A percentile compares a stretch with the other conserved stretches of the same genome.
Evolutionary conservation across 2,329 filamentous ascomycete genomes (phyloP).

Genomic region (Mycosphaerelloides madeirae): DNA sequence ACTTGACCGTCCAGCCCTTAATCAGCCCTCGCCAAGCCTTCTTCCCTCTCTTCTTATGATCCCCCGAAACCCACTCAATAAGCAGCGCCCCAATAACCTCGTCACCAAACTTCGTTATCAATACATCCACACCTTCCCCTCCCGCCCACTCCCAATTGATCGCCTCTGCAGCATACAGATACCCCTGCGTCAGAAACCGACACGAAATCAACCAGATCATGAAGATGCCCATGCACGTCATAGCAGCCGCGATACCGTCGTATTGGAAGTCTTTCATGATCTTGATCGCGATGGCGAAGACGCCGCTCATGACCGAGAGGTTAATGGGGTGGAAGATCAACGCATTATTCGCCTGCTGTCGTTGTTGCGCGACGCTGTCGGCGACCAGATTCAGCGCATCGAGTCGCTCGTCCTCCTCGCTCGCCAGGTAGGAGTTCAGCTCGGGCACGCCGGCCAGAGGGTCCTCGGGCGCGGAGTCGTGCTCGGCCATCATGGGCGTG

Average conservation of each 20-base stretch:
- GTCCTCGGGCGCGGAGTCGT: conserved; percentile 23
- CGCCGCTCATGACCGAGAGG: conserved; percentile 34
- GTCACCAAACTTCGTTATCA: conserved; percentile 64
- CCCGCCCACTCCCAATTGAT: conserved; percentile 61
- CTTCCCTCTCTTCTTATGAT: conserved; percentile 39
- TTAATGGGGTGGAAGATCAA: conserved; percentile 59
- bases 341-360: conserved; percentile 59
- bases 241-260: conserved; percentile 54
- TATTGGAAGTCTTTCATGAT: conserved; percentile 37
- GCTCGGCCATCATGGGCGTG: conserved; percentile 26
- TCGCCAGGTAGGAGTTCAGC: conserved; percentile 55
- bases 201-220: conserved; percentile 61
- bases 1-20: conserved; percentile 74
- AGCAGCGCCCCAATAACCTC: conserved; percentile 68
- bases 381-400: conserved; percentile 69
- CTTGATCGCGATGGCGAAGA: conserved; percentile 39
- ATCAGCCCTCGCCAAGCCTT: conserved; percentile 65
- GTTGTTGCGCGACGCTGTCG: conserved; percentile 78
- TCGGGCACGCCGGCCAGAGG: conserved; percentile 56
- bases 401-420: conserved; percentile 55
- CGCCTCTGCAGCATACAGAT: conserved; percentile 58
- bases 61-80: conserved; percentile 56
- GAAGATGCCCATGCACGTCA: conserved; percentile 56
- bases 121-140: conserved; percentile 31
- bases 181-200: conserved; percentile 57